Percentiles rank a stretch among this genome's conserved stretches.
Conservation (phyloP, 164 flowering plant genomes). For the Hamamelis virginiana region DNA sequence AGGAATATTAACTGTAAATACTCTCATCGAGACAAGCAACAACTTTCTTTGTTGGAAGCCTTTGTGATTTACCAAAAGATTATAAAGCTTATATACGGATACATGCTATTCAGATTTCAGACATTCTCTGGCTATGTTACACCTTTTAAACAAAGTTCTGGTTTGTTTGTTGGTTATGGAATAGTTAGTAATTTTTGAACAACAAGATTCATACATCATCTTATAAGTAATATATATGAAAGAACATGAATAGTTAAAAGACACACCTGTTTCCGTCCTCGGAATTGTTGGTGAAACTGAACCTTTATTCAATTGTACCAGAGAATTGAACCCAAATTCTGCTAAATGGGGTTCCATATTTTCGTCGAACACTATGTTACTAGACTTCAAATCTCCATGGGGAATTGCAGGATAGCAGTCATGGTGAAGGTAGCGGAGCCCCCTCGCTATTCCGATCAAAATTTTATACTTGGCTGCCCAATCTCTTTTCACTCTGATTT, state of each 20-base stretch:
- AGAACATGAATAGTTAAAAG: constrained; percentile 5
- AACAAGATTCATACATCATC: neutral
- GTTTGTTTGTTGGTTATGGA: neutral
- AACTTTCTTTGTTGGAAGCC: no score
- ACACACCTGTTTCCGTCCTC: constrained; percentile 46
- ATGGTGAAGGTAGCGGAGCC: constrained; percentile 84
- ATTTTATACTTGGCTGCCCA: constrained; percentile 64
- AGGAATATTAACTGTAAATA: no score
- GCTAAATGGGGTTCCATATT: constrained; percentile 81
- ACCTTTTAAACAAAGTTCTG: neutral
- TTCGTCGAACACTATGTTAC: constrained; percentile 71
- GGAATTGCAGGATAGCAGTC: constrained; percentile 83
- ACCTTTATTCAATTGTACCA: constrained; percentile 36
- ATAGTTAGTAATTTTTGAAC: neutral
- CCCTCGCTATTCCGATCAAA: constrained; percentile 69
- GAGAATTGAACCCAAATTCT: constrained; percentile 62
- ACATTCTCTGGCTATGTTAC: no score
- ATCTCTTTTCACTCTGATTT: constrained; percentile 45
- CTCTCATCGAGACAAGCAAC: no score
- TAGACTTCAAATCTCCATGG: constrained; percentile 83
- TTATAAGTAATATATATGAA: neutral
- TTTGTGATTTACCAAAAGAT: no score
- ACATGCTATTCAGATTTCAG: no score
- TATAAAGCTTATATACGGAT: no score
- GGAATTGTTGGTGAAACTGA: constrained; percentile 29